Base-by-base conservation (phyloP, 257 asterid genomes). In the Osmanthus fragrans region DNA sequence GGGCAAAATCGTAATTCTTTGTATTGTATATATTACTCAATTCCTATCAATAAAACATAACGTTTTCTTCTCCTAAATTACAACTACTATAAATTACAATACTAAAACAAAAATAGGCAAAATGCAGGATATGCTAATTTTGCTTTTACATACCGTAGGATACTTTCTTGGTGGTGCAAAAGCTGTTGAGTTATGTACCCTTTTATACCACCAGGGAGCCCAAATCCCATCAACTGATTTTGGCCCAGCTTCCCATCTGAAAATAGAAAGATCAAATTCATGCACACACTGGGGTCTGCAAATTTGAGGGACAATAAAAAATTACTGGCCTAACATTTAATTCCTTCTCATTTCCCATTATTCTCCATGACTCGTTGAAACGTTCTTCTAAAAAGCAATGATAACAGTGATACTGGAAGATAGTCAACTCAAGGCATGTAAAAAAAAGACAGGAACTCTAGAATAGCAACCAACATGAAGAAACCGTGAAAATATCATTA, bases 171-270 rank as follows among this genome's bases (percentile, higher is more conserved):
- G 75, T 13, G 74, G 70, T 70, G 79, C 32, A 49, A 87, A 87
- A 71, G 83, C 78, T 73, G 82, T 84, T 67, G 90, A 84, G 42
- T 84, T 76, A 66, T 82, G 90, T 71, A 82, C 82, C 68, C 82
- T 76, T 60, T 4, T n/a, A 74, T 87, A 87, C 90, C 90, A 87
- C 87, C 88, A 87, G 7, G 90, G 85, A 6, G 90, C 88, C 90
- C 90, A 87, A 13, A 82, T 64, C n/a, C 90, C 90, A 84, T 87
- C 90, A 68, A 78, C 58, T 69, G 88, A 33, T 74, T 80, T 87
- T 80, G 88, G 88, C 71, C 90, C 90, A 64, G 85, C 88, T 79
- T 87, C 90, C 90, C 90, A 87, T 77, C 90, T 87, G 84, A 65
- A 82, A 70, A 72, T 71, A 47, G 21, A 77, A 64, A 54, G 27